phyloP scores from a whole-genome alignment of 768 basidiomycete species.

The Gloeopeniophorella convolvens region DNA sequence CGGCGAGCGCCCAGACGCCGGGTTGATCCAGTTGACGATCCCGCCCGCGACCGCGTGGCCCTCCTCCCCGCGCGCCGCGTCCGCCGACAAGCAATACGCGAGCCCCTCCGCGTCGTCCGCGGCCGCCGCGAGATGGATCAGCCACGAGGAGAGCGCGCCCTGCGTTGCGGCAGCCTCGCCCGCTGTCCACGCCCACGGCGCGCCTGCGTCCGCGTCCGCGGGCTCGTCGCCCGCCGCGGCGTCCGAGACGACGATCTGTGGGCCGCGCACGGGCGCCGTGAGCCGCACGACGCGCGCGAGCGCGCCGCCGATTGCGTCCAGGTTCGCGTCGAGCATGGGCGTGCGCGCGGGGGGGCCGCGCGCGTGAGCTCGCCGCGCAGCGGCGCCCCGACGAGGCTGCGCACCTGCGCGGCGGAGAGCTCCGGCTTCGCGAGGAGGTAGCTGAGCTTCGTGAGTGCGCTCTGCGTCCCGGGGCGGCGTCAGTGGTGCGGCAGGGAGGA shows the following conservation, averaged over 20 bases:
- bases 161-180: conserved; percentile 68
- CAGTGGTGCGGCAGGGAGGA: too few relatives aligned
- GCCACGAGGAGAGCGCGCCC: conserved; percentile 63
- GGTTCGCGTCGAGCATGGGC: conserved; percentile 39
- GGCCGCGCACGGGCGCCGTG: conserved; percentile 36
- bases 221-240: conserved; percentile 36
- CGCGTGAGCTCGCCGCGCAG: conserved; percentile 86
- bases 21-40: conserved; percentile 65
- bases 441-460: conserved; percentile 82
- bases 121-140: conserved; percentile 74
- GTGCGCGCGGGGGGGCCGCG: conserved; percentile 33
- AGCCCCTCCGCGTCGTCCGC: conserved; percentile 60
- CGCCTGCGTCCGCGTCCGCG: conserved; percentile 36
- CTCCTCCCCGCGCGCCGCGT: conserved; percentile 20
- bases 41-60: conserved; percentile 50
- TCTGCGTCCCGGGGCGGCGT: too few relatives aligned
- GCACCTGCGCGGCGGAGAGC: conserved; percentile 58
- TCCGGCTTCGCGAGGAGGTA: conserved; percentile 87
- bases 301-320: conserved; percentile 57
- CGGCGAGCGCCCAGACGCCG: conserved; percentile 65
- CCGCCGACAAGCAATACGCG: conserved; percentile 45
- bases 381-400: conserved; percentile 67
- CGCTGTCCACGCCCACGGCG: conserved; percentile 75
- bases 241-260: conserved; percentile 33
- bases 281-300: conserved; percentile 66